phyloP scores from a whole-genome alignment of 495 filamentous ascomycete species.

The Aspergillus sparsus region DNA sequence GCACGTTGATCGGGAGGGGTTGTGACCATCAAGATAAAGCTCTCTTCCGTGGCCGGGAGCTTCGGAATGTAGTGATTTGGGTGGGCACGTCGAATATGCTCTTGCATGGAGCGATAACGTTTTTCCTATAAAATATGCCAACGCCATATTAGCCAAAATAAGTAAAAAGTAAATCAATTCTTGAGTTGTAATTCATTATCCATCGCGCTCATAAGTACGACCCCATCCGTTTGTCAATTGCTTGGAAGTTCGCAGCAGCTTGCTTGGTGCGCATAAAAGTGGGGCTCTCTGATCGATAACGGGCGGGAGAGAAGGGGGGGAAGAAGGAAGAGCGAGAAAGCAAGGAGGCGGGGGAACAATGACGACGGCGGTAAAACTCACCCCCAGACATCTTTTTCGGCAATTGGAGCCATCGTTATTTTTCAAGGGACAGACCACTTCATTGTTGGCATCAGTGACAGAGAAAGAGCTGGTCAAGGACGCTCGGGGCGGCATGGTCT shows the following conservation, averaged over 20 bases:
- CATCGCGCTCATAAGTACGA: neutral
- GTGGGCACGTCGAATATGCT: conserved; percentile 97
- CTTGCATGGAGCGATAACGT: conserved; percentile 98
- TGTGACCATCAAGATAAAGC: conserved; percentile 93
- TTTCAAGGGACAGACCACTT: conserved; percentile 93
- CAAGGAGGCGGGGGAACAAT: conserved; percentile 14
- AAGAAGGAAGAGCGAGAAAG: neutral
- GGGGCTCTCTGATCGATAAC: conserved; percentile 24
- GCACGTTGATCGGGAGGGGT: conserved; percentile 77
- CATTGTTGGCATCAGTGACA: conserved; percentile 86
- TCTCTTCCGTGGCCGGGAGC: conserved; percentile 97
- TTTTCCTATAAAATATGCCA: conserved; percentile 67
- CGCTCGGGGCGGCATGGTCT: conserved; percentile 81
- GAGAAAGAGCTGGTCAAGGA: conserved; percentile 89
- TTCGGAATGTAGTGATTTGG: conserved; percentile 98
- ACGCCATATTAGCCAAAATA: conserved; percentile 28
- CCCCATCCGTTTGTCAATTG: conserved; percentile 7
- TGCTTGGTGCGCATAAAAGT: conserved; percentile 20
- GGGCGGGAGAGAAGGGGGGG: conserved; percentile 18
- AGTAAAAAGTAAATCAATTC: neutral
- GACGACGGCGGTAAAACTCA: conserved; percentile 57
- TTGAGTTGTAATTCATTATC: neutral
- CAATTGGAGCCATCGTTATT: conserved; percentile 97
- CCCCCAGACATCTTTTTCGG: conserved; percentile 95
- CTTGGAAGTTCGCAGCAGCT: conserved; percentile 11